Base-by-base conservation (phyloP, 768 basidiomycete genomes). In the Trametopsis cervina region DNA sequence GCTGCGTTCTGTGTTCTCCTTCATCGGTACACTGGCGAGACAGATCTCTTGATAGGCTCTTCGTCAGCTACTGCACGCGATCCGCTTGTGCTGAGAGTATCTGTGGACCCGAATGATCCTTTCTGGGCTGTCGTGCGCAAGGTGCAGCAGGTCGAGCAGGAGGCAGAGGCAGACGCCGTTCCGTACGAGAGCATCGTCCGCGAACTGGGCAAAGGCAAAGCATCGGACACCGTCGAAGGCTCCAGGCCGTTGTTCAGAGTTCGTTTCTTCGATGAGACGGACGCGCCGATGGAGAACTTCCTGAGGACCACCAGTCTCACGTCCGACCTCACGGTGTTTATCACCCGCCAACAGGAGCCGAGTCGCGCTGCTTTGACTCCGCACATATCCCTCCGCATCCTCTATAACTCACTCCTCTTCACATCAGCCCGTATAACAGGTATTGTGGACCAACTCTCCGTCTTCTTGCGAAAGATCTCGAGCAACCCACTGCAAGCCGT, bases 331-430 rank as follows among this genome's bases (percentile, higher is more conserved):
- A 96, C 93, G 15, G 69, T 98, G 55, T 94, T 92, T 65, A 79
- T 97, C 38, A 85, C 83, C 4, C 75, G 83, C 12, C 80, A 85
- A 3, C 77, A 82, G 2, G 69, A 79, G 21, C 78, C 83, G 0
- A 77, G 80, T 10, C 81, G 86, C 48, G 73, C 77, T 38, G 76
- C 88, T 18, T 64, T 95, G 53, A 77, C 85, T 4, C 85, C 90
- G 12, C 73, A 68, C 35, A 80, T 96, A 44, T 80, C 85, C 9
- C 76, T 97, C 40, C 83, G 88, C 26, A 77, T 96, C 42, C 69
- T 91, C 21, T 98, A 96, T 76, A 99, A 99, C 69, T 93, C 95
- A 15, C 76, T 98, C 20, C 74, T 98, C 18, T 99, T 98, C 68
- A 87, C 87, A 3, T 71, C 81, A 12, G 62, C 75, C 1, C 80